Evolutionary conservation across 2,329 filamentous ascomycete species (phyloP), one percentile per base, ranked within the genome.

Genomic region (Aureobasidium leucospermi): DNA sequence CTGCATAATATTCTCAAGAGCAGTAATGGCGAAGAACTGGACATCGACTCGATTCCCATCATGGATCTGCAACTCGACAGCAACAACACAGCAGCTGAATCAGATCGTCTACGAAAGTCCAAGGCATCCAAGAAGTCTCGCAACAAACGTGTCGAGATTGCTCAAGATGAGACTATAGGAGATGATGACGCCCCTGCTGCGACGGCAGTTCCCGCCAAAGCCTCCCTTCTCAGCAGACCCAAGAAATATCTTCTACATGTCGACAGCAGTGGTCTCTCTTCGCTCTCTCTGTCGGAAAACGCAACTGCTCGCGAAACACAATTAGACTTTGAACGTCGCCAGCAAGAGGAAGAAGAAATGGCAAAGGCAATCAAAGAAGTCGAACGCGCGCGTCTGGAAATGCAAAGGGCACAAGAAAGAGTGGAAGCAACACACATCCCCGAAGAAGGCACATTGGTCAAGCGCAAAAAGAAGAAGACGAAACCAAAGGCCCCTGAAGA

Each of bases 11-110:
- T 94, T 61, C 85, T 80, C 9, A 71, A 74, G 16, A 72, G 80
- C 60, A 85, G 84, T 60, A 92, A 93, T 68, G 87, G 86, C 1
- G 85, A 87, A 2, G 87, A 89, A 46, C 77, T 97, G 8, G 93
- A 99, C 69, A 87, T 99, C 45, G 94, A 99, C 73, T 84, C 90
- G 1, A 99, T 99, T 67, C 94, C 94, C 2, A 93, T 99, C 67
- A 94, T 99, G 85, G 86, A 96, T 70, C 80, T 99, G 48, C 86
- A 95, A 63, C 81, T 96, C 7, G 85, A 86, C 39, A 66, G 64
- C 29, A 57, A 65, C 16, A 64, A 65, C 11, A 49, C 41, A 4
- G 59, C 55, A 11, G 43, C 60, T 11, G 62, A 63, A 10, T 42
- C 52, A 32, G 47, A 61, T 8, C 55, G 55, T 7, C 55, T 58